Evolutionary conservation across 768 basidiomycete genomes (phyloP).

Genomic region (Tricholoma bakamatsutake): DNA sequence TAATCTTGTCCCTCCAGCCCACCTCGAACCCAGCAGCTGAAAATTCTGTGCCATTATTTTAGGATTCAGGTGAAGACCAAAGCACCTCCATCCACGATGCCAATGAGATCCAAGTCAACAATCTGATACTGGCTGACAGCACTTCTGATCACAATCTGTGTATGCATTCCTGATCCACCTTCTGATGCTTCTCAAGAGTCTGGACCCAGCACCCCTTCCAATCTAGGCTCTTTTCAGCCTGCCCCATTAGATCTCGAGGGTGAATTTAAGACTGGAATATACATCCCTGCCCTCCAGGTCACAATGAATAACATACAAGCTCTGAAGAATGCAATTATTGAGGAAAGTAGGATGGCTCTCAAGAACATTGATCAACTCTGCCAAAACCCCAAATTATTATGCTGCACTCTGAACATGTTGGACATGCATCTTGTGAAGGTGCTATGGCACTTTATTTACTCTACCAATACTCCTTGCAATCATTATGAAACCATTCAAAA

Average conservation of each 20-base stretch:
- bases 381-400: background rate
- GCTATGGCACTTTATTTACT: background rate
- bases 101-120: too few relatives aligned
- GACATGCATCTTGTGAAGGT: background rate
- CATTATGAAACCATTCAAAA: conserved; percentile 5
- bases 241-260: background rate
- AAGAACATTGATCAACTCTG: background rate
- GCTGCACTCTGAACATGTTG: background rate
- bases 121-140: too few relatives aligned
- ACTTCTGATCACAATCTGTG: too few relatives aligned
- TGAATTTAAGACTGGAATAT: too few relatives aligned
- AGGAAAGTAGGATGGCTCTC: background rate
- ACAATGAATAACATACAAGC: too few relatives aligned
- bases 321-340: background rate
- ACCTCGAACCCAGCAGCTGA: too few relatives aligned
- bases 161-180: too few relatives aligned
- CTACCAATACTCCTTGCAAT: background rate
- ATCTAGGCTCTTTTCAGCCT: background rate
- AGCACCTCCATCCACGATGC: too few relatives aligned
- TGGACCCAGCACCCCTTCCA: background rate
- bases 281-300: too few relatives aligned
- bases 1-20: too few relatives aligned
- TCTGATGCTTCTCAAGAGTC: background rate
- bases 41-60: too few relatives aligned
- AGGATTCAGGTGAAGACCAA: too few relatives aligned